phyloP scores from a whole-genome alignment of 2,329 filamentous ascomycete genomes.

The Dendryphion nanum region DNA sequence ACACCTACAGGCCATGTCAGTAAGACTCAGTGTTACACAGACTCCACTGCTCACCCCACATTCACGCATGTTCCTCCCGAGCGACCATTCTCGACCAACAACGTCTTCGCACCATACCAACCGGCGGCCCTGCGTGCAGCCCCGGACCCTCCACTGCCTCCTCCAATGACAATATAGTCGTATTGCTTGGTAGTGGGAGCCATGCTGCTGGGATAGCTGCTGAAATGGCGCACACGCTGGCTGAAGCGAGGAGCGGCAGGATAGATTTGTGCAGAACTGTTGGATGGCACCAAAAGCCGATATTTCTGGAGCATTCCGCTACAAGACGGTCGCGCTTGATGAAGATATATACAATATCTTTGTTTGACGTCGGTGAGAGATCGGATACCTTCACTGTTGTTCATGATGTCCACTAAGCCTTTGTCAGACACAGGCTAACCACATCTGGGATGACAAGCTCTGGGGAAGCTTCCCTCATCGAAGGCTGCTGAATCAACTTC shows the following conservation, averaged over 20 bases:
- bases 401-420: too few relatives aligned
- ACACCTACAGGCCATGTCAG: slow-evolving; percentile 53
- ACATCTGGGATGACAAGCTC: too few relatives aligned
- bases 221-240: slow-evolving; percentile 12
- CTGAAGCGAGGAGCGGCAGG: slow-evolving; percentile 4
- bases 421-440: too few relatives aligned
- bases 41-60: slow-evolving; percentile 54
- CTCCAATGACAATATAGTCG: slow-evolving; percentile 57
- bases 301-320: slow-evolving; percentile 7
- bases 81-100: slow-evolving; percentile 50
- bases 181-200: slow-evolving; percentile 48
- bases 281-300: slow-evolving; percentile 6
- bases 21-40: slow-evolving; percentile 6
- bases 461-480: too few relatives aligned
- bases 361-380: too few relatives aligned
- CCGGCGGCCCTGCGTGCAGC: slow-evolving; percentile 51
- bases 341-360: not conserved
- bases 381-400: too few relatives aligned
- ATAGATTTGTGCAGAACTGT: slow-evolving; percentile 5
- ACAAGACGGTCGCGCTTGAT: not conserved
- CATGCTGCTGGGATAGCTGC: slow-evolving; percentile 39
- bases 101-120: slow-evolving; percentile 52
- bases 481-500: too few relatives aligned
- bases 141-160: slow-evolving; percentile 53
- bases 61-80: slow-evolving; percentile 54